These are phyloP conservation scores for Aurinia saxatilis DNA, from an alignment of 345 rosid species.

Conservation along the genomic window DNA sequence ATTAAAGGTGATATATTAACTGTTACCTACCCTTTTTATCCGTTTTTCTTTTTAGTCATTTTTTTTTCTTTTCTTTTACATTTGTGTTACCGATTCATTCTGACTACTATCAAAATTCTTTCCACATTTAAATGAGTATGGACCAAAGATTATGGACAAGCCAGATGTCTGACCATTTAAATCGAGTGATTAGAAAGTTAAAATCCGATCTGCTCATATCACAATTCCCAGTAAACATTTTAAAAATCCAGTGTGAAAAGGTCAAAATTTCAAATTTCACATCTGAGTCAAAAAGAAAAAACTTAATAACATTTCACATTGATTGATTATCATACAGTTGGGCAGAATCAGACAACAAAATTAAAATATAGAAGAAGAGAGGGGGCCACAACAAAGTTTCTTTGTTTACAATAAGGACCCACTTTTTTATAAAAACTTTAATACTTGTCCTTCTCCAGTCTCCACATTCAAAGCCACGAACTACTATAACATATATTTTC, in stretches of 20 bases:
- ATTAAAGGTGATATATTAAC: too few species aligned
- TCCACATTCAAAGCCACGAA: neutral
- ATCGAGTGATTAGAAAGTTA: neutral
- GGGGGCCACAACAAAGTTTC: slow-evolving; percentile 9
- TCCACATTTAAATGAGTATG: too few species aligned
- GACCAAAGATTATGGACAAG: too few species aligned
- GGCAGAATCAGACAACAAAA: neutral
- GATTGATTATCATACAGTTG: neutral
- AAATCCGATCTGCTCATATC: neutral
- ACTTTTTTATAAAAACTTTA: neutral
- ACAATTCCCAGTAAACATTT: neutral
- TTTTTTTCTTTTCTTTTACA: too few species aligned
- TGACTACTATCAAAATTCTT: too few species aligned
- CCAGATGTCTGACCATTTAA: too few species aligned
- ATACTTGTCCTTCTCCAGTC: neutral
- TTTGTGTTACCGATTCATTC: too few species aligned
- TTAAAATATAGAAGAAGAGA: neutral
- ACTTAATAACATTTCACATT: neutral
- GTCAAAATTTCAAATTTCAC: neutral
- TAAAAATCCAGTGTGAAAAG: neutral
- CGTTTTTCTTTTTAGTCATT: too few species aligned
- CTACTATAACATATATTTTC: neutral
- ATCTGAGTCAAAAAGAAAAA: too few species aligned
- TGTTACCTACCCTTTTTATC: too few species aligned
- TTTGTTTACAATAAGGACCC: neutral